These are phyloP conservation scores for Aspergillus phoenicis DNA, from an alignment of 2,329 filamentous ascomycete species.

Conservation along the genomic window DNA sequence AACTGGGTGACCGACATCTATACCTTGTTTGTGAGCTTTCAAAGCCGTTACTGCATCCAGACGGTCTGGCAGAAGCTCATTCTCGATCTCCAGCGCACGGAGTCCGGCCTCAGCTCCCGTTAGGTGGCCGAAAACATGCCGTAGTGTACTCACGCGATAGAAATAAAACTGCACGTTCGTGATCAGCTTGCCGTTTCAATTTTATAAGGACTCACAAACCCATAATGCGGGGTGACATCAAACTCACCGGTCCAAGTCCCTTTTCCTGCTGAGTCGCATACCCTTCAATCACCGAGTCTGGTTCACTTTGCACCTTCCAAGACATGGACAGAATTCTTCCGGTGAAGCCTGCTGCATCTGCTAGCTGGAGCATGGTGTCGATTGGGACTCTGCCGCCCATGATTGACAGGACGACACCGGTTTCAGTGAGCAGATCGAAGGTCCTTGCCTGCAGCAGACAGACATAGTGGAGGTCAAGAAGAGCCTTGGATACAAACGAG, in stretches of 20 bases:
- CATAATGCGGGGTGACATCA: too few relatives aligned
- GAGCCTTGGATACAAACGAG: not conserved
- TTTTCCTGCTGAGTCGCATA: not conserved
- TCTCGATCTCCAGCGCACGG: not conserved
- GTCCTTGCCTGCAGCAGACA: not conserved
- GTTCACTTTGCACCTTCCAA: slow-evolving; percentile 5
- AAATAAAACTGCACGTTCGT: not conserved
- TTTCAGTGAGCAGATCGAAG: not conserved
- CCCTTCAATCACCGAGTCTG: not conserved
- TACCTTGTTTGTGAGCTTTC: not conserved
- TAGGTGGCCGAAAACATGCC: not conserved
- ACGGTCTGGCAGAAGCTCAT: not conserved
- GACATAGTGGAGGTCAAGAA: not conserved
- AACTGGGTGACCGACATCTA: slow-evolving; percentile 1
- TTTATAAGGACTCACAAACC: too few relatives aligned
- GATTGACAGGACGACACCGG: not conserved
- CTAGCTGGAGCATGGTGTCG: not conserved
- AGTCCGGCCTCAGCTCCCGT: not conserved
- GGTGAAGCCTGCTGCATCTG: not conserved
- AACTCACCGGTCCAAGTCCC: not conserved
- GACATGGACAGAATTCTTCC: not conserved
- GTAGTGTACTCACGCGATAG: not conserved
- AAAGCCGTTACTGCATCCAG: not conserved
- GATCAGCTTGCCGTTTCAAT: too few relatives aligned
- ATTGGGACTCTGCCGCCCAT: slow-evolving; percentile 1